These are phyloP conservation scores for Cyathus striatus DNA, from an alignment of 768 basidiomycete species.

Conservation along the genomic window DNA sequence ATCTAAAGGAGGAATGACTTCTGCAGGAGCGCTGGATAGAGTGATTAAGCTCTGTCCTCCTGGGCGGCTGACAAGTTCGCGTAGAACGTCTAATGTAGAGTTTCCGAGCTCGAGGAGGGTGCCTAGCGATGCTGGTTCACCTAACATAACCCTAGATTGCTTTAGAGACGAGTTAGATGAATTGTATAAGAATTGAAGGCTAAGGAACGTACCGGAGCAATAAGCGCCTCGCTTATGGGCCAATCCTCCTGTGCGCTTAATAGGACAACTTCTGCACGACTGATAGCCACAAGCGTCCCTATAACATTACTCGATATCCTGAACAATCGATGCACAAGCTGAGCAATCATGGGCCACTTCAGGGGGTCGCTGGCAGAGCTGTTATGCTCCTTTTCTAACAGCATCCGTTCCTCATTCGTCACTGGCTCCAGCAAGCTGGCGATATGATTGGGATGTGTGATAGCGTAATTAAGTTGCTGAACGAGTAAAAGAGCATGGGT, in stretches of 20 bases:
- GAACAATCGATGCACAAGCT: constrained; percentile 69
- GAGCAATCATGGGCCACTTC: constrained; percentile 67
- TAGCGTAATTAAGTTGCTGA: constrained; percentile 84
- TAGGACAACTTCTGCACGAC: constrained; percentile 64
- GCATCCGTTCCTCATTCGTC: constrained; percentile 65
- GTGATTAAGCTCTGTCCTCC: constrained; percentile 47
- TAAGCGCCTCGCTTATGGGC: constrained; percentile 60
- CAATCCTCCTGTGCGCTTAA: constrained; percentile 65
- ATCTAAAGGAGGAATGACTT: constrained; percentile 28
- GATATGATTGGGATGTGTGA: constrained; percentile 88
- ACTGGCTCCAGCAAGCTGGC: constrained; percentile 77
- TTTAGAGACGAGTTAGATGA: constrained; percentile 20
- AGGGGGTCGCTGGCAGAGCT: constrained; percentile 53
- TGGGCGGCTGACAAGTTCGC: constrained; percentile 59
- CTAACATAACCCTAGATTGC: constrained; percentile 82
- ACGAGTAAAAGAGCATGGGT: constrained; percentile 66
- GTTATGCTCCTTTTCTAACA: constrained; percentile 70
- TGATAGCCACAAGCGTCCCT: constrained; percentile 64
- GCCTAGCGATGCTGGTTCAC: constrained; percentile 80
- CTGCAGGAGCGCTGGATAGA: constrained; percentile 14
- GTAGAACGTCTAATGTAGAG: constrained; percentile 68
- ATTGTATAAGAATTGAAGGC: not conserved
- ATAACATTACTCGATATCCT: constrained; percentile 66
- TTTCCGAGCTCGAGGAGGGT: constrained; percentile 85
- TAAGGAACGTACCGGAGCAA: constrained; percentile 59